Conservation (phyloP, 257 asterid genomes). For the Solanum chiquidenum region DNA sequence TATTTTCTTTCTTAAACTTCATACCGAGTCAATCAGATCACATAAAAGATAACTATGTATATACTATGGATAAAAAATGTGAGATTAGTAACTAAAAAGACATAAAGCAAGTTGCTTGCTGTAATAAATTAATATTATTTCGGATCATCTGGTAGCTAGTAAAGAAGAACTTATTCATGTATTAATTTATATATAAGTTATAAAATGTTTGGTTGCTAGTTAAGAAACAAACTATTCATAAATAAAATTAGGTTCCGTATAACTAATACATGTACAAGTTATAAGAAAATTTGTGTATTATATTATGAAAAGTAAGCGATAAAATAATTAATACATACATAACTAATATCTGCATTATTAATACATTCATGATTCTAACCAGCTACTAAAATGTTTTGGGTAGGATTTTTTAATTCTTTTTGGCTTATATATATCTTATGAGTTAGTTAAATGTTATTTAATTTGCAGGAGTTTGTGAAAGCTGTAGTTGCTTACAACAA, state of each 20-base stretch:
- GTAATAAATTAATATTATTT: background rate
- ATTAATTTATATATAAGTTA: background rate
- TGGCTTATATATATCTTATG: background rate
- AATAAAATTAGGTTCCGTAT: background rate
- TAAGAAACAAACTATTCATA: background rate
- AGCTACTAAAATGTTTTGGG: background rate
- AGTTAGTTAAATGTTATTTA: background rate
- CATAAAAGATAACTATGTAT: background rate
- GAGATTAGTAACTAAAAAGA: background rate
- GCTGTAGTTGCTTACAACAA: constrained; percentile 36
- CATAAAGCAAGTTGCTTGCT: background rate
- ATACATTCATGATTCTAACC: too few relatives aligned
- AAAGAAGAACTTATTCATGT: background rate
- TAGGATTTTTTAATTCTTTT: background rate
- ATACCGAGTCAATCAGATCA: background rate
- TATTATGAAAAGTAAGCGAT: too few relatives aligned
- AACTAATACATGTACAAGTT: too few relatives aligned
- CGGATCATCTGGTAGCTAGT: background rate
- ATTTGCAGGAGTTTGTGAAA: constrained; percentile 32
- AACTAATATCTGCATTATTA: too few relatives aligned
- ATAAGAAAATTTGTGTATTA: too few relatives aligned
- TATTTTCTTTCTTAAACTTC: too few relatives aligned
- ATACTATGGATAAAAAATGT: background rate
- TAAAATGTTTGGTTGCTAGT: background rate
- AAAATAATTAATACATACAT: too few relatives aligned